Conservation (phyloP, 768 basidiomycete genomes). For the Termitomyces sp. region DNA sequence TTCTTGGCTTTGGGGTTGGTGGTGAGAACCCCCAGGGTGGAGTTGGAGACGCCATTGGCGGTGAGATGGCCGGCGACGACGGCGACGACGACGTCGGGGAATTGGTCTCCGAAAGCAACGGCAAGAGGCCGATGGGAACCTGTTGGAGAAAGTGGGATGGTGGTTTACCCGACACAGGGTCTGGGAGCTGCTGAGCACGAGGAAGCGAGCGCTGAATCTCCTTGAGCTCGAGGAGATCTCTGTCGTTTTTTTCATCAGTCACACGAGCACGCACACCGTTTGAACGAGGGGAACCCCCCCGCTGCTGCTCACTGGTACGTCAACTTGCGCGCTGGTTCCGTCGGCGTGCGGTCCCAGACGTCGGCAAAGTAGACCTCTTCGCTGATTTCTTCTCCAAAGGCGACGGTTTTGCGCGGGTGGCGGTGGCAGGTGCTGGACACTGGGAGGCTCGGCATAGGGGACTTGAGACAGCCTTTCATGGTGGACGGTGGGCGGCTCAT, state of each 20-base stretch:
- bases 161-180: constrained; percentile 38
- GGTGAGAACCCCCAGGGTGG: too few relatives aligned
- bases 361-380: constrained; percentile 68
- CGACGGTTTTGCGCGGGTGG: constrained; percentile 51
- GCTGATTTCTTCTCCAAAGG: constrained; percentile 52
- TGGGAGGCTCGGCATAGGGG: constrained; percentile 25
- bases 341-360: constrained; percentile 79
- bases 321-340: constrained; percentile 58
- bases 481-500: constrained; percentile 2
- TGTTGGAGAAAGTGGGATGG: constrained; percentile 40
- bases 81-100: too few relatives aligned
- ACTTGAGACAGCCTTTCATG: constrained; percentile 42
- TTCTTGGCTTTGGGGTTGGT: constrained; percentile 1
- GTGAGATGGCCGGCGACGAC: constrained; percentile 11
- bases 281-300: too few relatives aligned
- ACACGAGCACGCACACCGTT: too few relatives aligned
- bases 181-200: constrained; percentile 50
- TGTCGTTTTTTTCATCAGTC: too few relatives aligned
- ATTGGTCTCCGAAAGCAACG: constrained; percentile 47
- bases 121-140: constrained; percentile 68
- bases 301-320: constrained; percentile 67
- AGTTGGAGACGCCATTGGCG: too few relatives aligned
- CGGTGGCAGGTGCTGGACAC: too few relatives aligned
- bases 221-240: constrained; percentile 67
- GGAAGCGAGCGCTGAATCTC: constrained; percentile 67